Evolutionary conservation across 1,284 basidiomycete species (phyloP).

Genomic region (Gymnopus androsaceus): DNA sequence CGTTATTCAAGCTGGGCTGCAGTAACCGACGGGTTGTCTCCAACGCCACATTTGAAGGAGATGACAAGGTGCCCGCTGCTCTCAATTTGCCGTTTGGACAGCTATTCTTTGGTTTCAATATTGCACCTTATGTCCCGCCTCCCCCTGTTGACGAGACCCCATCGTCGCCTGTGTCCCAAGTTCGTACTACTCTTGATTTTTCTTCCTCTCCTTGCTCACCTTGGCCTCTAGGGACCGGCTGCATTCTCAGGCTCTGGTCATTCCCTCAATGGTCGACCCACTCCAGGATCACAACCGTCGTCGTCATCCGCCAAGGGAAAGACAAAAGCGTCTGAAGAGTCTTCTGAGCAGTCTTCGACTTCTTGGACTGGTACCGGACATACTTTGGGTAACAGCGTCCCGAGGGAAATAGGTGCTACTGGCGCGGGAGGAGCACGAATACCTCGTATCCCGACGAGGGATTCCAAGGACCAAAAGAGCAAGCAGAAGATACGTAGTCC

Average conservation of each 20-base stretch:
- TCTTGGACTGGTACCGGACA: slow-evolving; percentile 61
- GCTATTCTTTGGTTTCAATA: slow-evolving; percentile 91
- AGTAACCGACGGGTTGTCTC: slow-evolving; percentile 88
- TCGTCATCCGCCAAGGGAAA: slow-evolving; percentile 51
- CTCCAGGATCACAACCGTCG: slow-evolving; percentile 21
- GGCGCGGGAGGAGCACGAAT: slow-evolving; percentile 57
- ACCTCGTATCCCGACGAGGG: slow-evolving; percentile 44
- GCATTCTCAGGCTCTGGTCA: slow-evolving; percentile 55
- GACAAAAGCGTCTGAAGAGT: slow-evolving; percentile 43
- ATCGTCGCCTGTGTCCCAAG: slow-evolving; percentile 26
- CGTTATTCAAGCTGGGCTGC: slow-evolving; percentile 18
- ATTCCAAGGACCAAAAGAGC: slow-evolving; percentile 23
- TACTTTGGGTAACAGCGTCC: slow-evolving; percentile 48
- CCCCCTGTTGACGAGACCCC: slow-evolving; percentile 29
- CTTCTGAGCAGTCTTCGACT: slow-evolving; percentile 26
- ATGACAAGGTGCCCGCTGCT: slow-evolving; percentile 84
- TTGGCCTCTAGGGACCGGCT: slow-evolving; percentile 33
- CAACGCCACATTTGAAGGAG: slow-evolving; percentile 75
- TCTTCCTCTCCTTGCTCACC: slow-evolving; percentile 11
- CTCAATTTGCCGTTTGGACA: slow-evolving; percentile 91
- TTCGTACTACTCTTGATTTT: slow-evolving; percentile 22
- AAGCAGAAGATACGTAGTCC: slow-evolving; percentile 55
- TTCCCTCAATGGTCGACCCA: slow-evolving; percentile 50
- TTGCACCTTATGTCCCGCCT: slow-evolving; percentile 68
- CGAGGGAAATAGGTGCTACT: slow-evolving; percentile 40